These are phyloP conservation scores for Dryas octopetala DNA, from an alignment of 306 rosid genomes.

Conservation along the genomic window DNA sequence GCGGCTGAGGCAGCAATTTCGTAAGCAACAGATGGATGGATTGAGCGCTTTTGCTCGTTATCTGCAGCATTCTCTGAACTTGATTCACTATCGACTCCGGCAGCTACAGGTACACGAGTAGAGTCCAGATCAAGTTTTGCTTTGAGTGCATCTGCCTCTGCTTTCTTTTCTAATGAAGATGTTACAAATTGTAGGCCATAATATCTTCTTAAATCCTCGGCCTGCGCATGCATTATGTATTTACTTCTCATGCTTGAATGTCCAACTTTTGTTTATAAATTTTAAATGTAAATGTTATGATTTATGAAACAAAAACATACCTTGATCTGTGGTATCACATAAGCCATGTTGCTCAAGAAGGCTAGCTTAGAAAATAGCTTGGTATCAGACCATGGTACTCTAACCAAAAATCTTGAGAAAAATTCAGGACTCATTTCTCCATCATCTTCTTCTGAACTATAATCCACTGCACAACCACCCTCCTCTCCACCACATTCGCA, in stretches of 20 bases:
- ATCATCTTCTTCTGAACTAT: constrained; percentile 48
- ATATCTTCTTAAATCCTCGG: constrained; percentile 59
- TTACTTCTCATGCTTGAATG: neutral
- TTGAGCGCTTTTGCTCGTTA: constrained; percentile 37
- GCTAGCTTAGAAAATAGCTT: constrained; percentile 70
- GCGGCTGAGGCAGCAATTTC: constrained; percentile 90
- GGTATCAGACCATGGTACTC: constrained; percentile 71
- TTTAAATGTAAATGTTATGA: neutral
- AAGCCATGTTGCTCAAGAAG: constrained; percentile 84
- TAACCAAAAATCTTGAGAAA: constrained; percentile 57
- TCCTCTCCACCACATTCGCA: constrained; percentile 55
- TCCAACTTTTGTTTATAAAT: neutral
- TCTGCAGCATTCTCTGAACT: constrained; percentile 30
- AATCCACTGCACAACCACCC: constrained; percentile 54
- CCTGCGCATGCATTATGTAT: constrained; percentile 48
- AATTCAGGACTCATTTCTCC: constrained; percentile 37
- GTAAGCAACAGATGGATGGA: constrained; percentile 56
- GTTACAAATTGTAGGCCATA: constrained; percentile 66
- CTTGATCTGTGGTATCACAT: constrained; percentile 72
- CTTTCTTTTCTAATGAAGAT: constrained; percentile 75
- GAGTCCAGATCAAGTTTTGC: constrained; percentile 51
- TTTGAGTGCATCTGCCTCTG: constrained; percentile 49
- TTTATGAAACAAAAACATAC: constrained; percentile 29
- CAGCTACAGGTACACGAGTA: constrained; percentile 35
- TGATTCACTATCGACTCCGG: constrained; percentile 25